A percentile compares a stretch with the other conserved stretches of the same genome.
Evolutionary conservation across 1,284 basidiomycete species (phyloP).

Genomic region (Malassezia yamatoensis): DNA sequence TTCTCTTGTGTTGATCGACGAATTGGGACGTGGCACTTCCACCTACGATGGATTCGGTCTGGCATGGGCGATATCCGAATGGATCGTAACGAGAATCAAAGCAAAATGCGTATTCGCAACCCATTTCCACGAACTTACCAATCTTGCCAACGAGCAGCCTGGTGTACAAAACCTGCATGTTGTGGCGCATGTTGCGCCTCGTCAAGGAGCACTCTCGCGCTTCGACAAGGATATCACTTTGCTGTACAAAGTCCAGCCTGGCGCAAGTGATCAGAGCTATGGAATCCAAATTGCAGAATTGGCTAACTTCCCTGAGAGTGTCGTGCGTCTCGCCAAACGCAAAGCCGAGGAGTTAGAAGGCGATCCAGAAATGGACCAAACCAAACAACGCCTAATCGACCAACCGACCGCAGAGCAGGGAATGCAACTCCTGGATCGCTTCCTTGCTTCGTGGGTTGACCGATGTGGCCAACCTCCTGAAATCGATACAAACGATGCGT

Average conservation of each 20-base stretch:
- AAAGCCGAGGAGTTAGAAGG: slow-evolving; percentile 96
- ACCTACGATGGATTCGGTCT: slow-evolving; percentile 98
- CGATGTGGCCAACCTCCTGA: neutral
- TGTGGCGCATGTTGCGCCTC: slow-evolving; percentile 71
- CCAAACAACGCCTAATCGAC: neutral
- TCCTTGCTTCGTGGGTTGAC: slow-evolving; percentile 5
- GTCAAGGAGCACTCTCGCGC: slow-evolving; percentile 46
- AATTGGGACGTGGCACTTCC: slow-evolving; percentile 93
- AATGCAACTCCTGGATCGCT: slow-evolving; percentile 12
- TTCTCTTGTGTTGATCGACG: slow-evolving; percentile 95
- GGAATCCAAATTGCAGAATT: slow-evolving; percentile 96
- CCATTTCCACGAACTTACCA: slow-evolving; percentile 94
- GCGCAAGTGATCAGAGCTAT: slow-evolving; percentile 76
- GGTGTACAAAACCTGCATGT: slow-evolving; percentile 94
- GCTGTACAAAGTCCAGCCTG: slow-evolving; percentile 75
- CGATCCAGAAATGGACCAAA: slow-evolving; percentile 53
- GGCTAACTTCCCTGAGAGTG: slow-evolving; percentile 88
- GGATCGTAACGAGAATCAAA: slow-evolving; percentile 83
- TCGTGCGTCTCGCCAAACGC: slow-evolving; percentile 82
- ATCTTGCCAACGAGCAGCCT: slow-evolving; percentile 69
- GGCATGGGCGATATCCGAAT: slow-evolving; percentile 96
- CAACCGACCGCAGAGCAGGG: neutral
- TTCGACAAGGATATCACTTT: slow-evolving; percentile 62
- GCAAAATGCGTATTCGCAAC: slow-evolving; percentile 73
- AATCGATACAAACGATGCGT: neutral